Evolutionary conservation across 306 rosid genomes (phyloP), one percentile per base, ranked within the genome.

Genomic region (Parietaria judaica): DNA sequence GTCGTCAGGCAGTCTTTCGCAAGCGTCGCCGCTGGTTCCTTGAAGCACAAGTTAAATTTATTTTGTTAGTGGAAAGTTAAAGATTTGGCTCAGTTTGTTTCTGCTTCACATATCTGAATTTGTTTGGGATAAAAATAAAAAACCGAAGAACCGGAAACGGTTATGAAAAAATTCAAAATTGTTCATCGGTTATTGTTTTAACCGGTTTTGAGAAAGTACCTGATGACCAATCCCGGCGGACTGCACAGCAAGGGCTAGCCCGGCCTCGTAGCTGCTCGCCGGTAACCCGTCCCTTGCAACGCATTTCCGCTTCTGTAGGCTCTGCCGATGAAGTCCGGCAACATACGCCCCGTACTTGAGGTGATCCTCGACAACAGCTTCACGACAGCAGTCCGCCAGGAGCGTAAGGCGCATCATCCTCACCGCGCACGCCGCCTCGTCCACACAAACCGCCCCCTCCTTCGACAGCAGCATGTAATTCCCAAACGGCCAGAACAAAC

Each of bases 341-440:
- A 86, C 78, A 62, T 83, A 82, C n/a, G 79, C 81, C 51, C 95
- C 95, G 52, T 92, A 92, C 44, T 74, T 86, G 6, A 92, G 79
- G 78, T 92, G 98, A 56, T 92, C 98, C 17, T 74, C 82, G 52
- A 86, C 75, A n/a, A 86, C 66, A n/a, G 50, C 39, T 44, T 54
- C 57, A 34, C 89, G 88, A 58, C 84, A 69, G 53, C 9, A 10
- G 48, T 77, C 63, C 34, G 81, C 51, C 11, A 61, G 63, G 43
- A 86, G 73, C 87, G 67, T 68, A 72, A 92, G 65, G 65, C 82
- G 57, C 95, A 92, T 81, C 90, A 92, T 84, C 79, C 79, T 81
- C 44, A 72, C 46, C 3, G 88, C 80, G 31, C 96, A 71, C 1
- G 66, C 11, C 45, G 90, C 78, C 60, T 78, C 68, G 39, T 88